These are phyloP conservation scores for Isatis tinctoria DNA, from an alignment of 345 rosid genomes.

Conservation along the genomic window DNA sequence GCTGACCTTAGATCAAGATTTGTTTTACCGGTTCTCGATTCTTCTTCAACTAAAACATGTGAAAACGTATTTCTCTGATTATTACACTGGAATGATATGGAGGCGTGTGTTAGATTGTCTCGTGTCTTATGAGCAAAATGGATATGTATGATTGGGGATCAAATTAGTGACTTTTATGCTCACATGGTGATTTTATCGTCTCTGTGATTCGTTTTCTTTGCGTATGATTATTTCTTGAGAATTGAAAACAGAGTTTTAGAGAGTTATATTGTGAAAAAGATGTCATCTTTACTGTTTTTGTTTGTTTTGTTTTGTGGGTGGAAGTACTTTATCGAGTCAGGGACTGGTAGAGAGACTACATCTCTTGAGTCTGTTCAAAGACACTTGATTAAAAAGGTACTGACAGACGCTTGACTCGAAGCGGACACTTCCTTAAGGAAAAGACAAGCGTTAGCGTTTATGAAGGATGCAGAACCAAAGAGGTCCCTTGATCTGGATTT, in stretches of 20 bases:
- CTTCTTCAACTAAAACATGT: too few species aligned
- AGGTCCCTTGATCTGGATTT: constrained; percentile 7
- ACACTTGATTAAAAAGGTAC: constrained; percentile 8
- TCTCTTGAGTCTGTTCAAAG: constrained; percentile 24
- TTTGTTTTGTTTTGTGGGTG: background rate
- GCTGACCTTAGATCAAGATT: background rate
- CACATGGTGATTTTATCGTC: background rate
- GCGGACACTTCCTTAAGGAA: background rate
- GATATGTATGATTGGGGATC: background rate
- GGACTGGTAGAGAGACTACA: constrained; percentile 22
- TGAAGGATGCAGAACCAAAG: constrained; percentile 12
- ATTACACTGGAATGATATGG: background rate
- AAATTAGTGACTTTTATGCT: background rate
- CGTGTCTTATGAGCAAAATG: background rate
- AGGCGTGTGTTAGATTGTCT: background rate
- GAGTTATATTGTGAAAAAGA: background rate
- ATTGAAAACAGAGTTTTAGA: background rate
- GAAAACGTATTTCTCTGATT: background rate
- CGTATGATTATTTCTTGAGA: background rate
- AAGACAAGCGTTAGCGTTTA: background rate
- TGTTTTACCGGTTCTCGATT: too few species aligned
- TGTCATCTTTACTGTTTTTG: background rate
- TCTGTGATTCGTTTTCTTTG: background rate
- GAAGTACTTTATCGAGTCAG: constrained; percentile 19
- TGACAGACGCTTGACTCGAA: constrained; percentile 10